phyloP scores from a whole-genome alignment of 2,329 filamentous ascomycete genomes.

The Aspergillus bombycis region DNA sequence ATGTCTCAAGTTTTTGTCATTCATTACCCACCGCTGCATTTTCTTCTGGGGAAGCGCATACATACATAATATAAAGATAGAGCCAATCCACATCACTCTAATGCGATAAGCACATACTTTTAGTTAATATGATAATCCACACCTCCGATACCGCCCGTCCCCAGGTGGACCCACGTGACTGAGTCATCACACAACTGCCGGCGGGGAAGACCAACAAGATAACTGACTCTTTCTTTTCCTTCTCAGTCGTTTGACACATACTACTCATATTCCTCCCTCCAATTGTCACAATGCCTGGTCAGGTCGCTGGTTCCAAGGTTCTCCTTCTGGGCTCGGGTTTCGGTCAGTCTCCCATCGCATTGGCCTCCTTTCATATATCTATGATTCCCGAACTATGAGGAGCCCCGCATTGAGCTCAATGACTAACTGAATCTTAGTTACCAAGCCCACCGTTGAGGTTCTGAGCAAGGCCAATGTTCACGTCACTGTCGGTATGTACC shows the following conservation, averaged over 20 bases:
- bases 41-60: neutral
- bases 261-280: neutral
- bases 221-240: slow-evolving; percentile 18
- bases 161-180: slow-evolving; percentile 28
- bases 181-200: slow-evolving; percentile 4
- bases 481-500: slow-evolving; percentile 65
- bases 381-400: neutral
- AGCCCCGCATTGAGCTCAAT: slow-evolving; percentile 21
- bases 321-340: slow-evolving; percentile 44
- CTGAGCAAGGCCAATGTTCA: slow-evolving; percentile 62
- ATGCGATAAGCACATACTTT: neutral
- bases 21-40: neutral
- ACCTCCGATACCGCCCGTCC: slow-evolving; percentile 6
- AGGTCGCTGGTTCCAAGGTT: slow-evolving; percentile 43
- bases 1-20: slow-evolving; percentile 4
- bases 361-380: neutral
- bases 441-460: slow-evolving; percentile 66
- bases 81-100: neutral
- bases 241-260: slow-evolving; percentile 17
- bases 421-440: slow-evolving; percentile 43
- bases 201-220: slow-evolving; percentile 16
- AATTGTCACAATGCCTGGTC: slow-evolving; percentile 38
- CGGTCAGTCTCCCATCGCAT: slow-evolving; percentile 28
- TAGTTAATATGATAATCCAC: slow-evolving; percentile 5
- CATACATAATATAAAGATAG: neutral